Evolutionary conservation across 2,329 filamentous ascomycete species (phyloP).

Genomic region (Paecilomyces formosus): DNA sequence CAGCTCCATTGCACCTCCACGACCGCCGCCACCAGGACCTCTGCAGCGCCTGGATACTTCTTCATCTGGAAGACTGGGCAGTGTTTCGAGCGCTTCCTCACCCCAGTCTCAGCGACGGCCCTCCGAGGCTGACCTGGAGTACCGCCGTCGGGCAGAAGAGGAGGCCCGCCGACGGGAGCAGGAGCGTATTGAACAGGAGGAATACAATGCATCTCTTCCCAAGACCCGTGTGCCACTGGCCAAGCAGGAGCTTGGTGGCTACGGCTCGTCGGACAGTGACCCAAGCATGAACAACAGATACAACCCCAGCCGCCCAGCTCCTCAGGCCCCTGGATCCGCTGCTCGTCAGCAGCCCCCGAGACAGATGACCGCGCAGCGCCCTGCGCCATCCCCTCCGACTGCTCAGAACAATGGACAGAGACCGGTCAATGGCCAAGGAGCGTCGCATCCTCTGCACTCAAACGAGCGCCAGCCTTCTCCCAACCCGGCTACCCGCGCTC

Average conservation of each 20-base stretch:
- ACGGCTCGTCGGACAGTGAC: slow-evolving; percentile 47
- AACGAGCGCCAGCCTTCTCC: slow-evolving; percentile 28
- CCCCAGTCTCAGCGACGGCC: slow-evolving; percentile 38
- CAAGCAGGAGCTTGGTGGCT: slow-evolving; percentile 81
- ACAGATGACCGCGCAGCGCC: slow-evolving; percentile 64
- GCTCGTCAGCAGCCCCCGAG: slow-evolving; percentile 47
- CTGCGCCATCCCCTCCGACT: slow-evolving; percentile 67
- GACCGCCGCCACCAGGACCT: slow-evolving; percentile 53
- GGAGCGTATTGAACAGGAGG: slow-evolving; percentile 68
- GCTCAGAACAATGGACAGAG: slow-evolving; percentile 24
- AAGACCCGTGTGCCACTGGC: slow-evolving; percentile 73
- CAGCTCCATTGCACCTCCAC: slow-evolving; percentile 58
- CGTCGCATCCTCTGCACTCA: slow-evolving; percentile 27
- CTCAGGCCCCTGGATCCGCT: slow-evolving; percentile 59
- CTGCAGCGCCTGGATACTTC: slow-evolving; percentile 39
- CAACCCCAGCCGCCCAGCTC: slow-evolving; percentile 77
- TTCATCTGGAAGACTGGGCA: slow-evolving; percentile 24
- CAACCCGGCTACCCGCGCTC: slow-evolving; percentile 32
- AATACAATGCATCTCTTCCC: slow-evolving; percentile 82
- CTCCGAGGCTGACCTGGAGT: slow-evolving; percentile 51
- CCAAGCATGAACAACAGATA: slow-evolving; percentile 53
- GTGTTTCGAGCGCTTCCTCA: slow-evolving; percentile 24
- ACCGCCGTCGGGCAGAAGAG: slow-evolving; percentile 45
- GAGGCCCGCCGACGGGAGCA: slow-evolving; percentile 52
- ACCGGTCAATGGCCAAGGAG: slow-evolving; percentile 21